A percentile compares a stretch with the other conserved stretches of the same genome.
Conservation (phyloP, 495 filamentous ascomycete genomes). For the Pyrenula massariospora region DNA sequence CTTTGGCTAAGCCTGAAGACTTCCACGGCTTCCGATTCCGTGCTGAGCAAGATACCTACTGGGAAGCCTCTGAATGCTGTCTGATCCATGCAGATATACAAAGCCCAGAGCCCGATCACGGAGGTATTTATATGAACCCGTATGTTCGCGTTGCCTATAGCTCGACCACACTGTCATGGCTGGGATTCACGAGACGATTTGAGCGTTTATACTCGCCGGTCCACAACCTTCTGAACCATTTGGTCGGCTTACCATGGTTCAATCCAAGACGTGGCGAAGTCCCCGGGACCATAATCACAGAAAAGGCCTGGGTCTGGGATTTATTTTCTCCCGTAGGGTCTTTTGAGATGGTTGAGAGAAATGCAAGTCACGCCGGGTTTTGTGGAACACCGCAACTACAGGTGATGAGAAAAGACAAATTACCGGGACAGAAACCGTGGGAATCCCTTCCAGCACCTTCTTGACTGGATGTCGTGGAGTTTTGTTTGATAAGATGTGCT, state of each 20-base stretch:
- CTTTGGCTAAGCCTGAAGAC: neutral
- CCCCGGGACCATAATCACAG: constrained; percentile 38
- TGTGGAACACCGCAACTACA: constrained; percentile 46
- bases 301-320: constrained; percentile 40
- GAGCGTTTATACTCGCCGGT: constrained; percentile 45
- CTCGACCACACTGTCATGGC: constrained; percentile 37
- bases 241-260: constrained; percentile 40
- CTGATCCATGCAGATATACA: constrained; percentile 64
- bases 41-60: constrained; percentile 49
- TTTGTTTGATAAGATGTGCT: neutral
- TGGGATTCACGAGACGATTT: constrained; percentile 41
- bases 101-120: constrained; percentile 29
- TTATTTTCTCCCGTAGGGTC: constrained; percentile 20
- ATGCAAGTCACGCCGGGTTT: constrained; percentile 38
- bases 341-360: constrained; percentile 27
- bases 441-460: constrained; percentile 27
- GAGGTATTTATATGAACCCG: constrained; percentile 59
- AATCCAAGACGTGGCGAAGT: constrained; percentile 46
- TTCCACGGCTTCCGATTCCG: constrained; percentile 47
- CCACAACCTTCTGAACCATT: constrained; percentile 40
- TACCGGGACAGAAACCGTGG: constrained; percentile 40
- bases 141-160: constrained; percentile 60
- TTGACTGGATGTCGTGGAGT: constrained; percentile 1
- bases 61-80: constrained; percentile 74
- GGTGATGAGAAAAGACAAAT: constrained; percentile 38